A percentile compares a stretch with the other conserved stretches of the same genome.
These are phyloP conservation scores for Pogostemon cablin DNA, from an alignment of 257 asterid genomes.

Conservation along the genomic window DNA sequence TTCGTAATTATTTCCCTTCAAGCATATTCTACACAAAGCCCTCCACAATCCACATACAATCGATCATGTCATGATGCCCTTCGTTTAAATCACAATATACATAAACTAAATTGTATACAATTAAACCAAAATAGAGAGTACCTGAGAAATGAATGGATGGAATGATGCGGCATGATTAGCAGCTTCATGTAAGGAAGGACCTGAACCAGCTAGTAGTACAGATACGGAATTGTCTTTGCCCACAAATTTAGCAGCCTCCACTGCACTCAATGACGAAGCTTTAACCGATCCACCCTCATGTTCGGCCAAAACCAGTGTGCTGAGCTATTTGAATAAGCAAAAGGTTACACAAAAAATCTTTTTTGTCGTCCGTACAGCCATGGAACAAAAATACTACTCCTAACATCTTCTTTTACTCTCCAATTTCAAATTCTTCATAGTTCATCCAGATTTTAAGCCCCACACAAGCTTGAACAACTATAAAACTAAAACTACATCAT, in stretches of 20 bases:
- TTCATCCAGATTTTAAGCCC: constrained; percentile 4
- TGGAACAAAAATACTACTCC: not conserved
- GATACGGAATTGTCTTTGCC: constrained; percentile 66
- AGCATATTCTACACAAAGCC: constrained; percentile 20
- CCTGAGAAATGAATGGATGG: constrained; percentile 82
- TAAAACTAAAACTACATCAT: constrained; percentile 3
- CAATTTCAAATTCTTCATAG: constrained; percentile 1
- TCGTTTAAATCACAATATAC: constrained; percentile 2
- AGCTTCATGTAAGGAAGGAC: constrained; percentile 76
- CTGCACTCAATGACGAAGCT: constrained; percentile 73
- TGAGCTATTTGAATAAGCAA: constrained; percentile 48
- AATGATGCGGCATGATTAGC: constrained; percentile 75
- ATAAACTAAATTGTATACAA: not conserved
- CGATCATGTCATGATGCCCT: not conserved
- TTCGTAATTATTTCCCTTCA: constrained; percentile 12
- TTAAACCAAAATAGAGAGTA: constrained; percentile 26
- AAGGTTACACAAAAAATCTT: constrained; percentile 10
- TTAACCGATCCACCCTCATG: constrained; percentile 76
- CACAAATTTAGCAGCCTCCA: constrained; percentile 80
- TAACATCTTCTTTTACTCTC: not conserved
- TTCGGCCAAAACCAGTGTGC: constrained; percentile 84
- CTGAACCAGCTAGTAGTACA: constrained; percentile 85
- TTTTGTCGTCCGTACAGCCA: not conserved
- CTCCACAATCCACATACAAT: constrained; percentile 22
- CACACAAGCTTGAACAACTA: constrained; percentile 12